Percentiles rank a stretch among this genome's conserved stretches.
phyloP scores from a whole-genome alignment of 352 stramenopile species.

The Saprolegnia diclina region DNA sequence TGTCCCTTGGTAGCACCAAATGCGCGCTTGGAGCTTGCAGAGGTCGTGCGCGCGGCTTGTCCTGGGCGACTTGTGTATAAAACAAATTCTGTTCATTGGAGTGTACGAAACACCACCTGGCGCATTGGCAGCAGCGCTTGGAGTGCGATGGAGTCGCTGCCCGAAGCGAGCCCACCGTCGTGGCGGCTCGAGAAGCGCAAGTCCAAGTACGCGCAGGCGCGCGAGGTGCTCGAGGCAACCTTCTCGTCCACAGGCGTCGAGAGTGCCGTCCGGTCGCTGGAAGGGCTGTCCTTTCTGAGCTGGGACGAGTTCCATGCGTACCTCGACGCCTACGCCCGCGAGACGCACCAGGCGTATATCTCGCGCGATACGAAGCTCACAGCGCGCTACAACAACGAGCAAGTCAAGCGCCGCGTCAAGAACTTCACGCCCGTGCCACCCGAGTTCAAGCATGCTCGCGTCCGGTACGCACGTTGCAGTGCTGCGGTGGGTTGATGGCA shows the following conservation, averaged over 20 bases:
- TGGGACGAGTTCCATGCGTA: slow-evolving; percentile 18
- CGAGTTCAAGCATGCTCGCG: slow-evolving; percentile 16
- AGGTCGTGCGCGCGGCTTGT: too few relatives aligned
- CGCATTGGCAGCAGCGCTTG: neutral
- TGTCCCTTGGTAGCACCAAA: too few relatives aligned
- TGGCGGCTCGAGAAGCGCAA: slow-evolving; percentile 21
- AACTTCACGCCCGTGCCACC: slow-evolving; percentile 8
- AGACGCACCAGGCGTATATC: slow-evolving; percentile 19
- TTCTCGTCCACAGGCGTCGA: slow-evolving; percentile 17
- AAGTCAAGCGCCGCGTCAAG: slow-evolving; percentile 19
- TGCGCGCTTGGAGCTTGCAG: too few relatives aligned
- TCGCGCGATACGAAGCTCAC: slow-evolving; percentile 22
- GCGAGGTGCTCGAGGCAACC: slow-evolving; percentile 9
- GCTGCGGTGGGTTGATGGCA: too few relatives aligned
- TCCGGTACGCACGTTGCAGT: slow-evolving; percentile 18
- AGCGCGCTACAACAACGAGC: slow-evolving; percentile 22
- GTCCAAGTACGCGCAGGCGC: slow-evolving; percentile 20
- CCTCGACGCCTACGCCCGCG: slow-evolving; percentile 6
- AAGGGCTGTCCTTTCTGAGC: slow-evolving; percentile 12
- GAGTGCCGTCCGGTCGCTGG: slow-evolving; percentile 8
- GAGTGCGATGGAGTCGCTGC: neutral
- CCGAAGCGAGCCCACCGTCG: neutral
- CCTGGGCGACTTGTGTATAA: too few relatives aligned
- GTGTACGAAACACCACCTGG: neutral
- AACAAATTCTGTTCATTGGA: too few relatives aligned